Base-by-base conservation (phyloP, 2,329 filamentous ascomycete genomes). In the Penicillium paneum region DNA sequence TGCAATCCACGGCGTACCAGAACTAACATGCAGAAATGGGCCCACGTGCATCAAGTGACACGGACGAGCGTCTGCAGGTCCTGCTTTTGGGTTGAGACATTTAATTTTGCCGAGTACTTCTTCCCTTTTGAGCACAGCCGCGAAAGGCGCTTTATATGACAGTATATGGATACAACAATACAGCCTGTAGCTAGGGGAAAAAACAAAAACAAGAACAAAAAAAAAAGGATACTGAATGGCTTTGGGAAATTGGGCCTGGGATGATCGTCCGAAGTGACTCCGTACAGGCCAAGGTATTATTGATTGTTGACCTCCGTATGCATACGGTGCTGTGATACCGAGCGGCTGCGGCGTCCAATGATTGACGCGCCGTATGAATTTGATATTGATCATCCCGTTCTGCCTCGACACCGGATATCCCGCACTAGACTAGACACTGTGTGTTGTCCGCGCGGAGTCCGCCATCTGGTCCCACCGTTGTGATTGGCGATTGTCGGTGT, bases 311-410 rank as follows among this genome's bases (percentile, higher is more conserved):
- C 12, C 28, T 43, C 12, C 34, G 44, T 47, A 36, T 17, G 42
- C 21, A 17, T 51, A 55, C 52, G 51, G 52, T 56, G 52, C 54
- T 60, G 61, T 24, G 60, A 59, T 55, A 46, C 46, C 31, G 19
- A 55, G 62, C 62, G 62, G 62, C 55, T 63, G 60, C 61, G 59
- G 62, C 61, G 55, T 62, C 62, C 62, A 64, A 63, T 64, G 59
- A 56, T 51, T 49, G 47, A 28, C 42, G 36, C 53, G 59, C 54
- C 51, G 54, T 54, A 59, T 56, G 43, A n/a, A 59, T 55, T 62
- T 62, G 59, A 62, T 64, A 63, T 62, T 46, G 58, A 59, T 63
- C 58, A 61, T 57, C 59, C 52, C 52, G 52, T 51, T 15, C n/a
- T 49, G 38, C 35, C 32, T 45, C 43, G 52, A 48, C 52, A 52